These are phyloP conservation scores for Coriaria nepalensis DNA, from an alignment of 306 rosid species.

Conservation along the genomic window DNA sequence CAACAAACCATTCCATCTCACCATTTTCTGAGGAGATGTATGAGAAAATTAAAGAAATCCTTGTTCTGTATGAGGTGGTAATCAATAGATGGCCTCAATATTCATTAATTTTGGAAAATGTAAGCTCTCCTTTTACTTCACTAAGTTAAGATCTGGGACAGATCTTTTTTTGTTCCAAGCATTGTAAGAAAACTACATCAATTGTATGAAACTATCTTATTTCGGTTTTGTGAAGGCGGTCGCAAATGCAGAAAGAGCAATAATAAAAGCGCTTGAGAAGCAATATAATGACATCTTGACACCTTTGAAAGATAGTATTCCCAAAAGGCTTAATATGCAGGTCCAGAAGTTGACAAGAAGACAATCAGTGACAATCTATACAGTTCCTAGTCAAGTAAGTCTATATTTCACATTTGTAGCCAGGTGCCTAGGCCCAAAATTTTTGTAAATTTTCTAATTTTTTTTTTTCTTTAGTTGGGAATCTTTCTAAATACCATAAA, in stretches of 20 bases:
- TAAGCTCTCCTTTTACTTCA: no score
- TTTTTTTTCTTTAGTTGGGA: constrained; percentile 49
- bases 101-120: constrained; percentile 73
- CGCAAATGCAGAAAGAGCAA: constrained; percentile 81
- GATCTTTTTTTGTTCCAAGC: no score
- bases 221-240: constrained; percentile 41
- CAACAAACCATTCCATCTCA: constrained; percentile 77
- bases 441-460: constrained; percentile 10
- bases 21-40: constrained; percentile 93
- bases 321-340: constrained; percentile 82
- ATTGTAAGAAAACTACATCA: not conserved
- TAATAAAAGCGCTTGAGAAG: constrained; percentile 77
- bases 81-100: constrained; percentile 97
- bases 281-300: constrained; percentile 81
- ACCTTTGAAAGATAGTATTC: constrained; percentile 90
- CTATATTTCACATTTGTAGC: constrained; percentile 1
- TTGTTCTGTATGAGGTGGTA: constrained; percentile 64
- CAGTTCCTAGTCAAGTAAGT: constrained; percentile 76
- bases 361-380: constrained; percentile 52
- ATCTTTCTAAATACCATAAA: constrained; percentile 78
- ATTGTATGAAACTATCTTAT: not conserved
- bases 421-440: no score
- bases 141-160: no score
- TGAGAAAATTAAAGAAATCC: constrained; percentile 66
- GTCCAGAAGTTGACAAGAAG: constrained; percentile 97